Percentiles rank a stretch among this genome's conserved stretches.
Conservation (phyloP, 306 rosid species). For the Herpetospermum pedunculosum region DNA sequence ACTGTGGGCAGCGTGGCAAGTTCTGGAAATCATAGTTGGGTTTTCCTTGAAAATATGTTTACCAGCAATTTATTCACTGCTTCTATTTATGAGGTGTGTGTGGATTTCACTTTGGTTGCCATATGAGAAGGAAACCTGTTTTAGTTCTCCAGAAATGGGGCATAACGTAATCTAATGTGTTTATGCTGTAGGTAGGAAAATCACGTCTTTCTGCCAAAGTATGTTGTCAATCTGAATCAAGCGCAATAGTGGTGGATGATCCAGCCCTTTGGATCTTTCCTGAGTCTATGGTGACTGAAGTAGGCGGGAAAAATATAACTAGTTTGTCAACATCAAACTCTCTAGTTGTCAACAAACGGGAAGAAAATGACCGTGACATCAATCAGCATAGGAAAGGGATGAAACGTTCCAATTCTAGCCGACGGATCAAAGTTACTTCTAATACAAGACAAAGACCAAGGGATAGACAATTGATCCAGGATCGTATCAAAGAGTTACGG, state of each 20-base stretch:
- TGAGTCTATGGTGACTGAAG: slow-evolving; percentile 13
- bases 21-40: slow-evolving; percentile 58
- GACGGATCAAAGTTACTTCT: slow-evolving; percentile 25
- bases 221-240: slow-evolving; percentile 29
- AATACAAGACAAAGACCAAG: slow-evolving; percentile 55
- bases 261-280: slow-evolving; percentile 18
- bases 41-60: slow-evolving; percentile 29
- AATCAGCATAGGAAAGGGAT: slow-evolving; percentile 20
- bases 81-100: slow-evolving; percentile 46
- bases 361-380: slow-evolving; percentile 12
- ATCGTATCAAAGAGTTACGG: slow-evolving; percentile 79
- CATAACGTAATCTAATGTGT: slow-evolving; percentile 16
- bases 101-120: slow-evolving; percentile 6
- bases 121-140: neutral
- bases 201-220: slow-evolving; percentile 23
- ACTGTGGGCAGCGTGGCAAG: slow-evolving; percentile 61
- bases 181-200: slow-evolving; percentile 31
- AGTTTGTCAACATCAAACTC: slow-evolving; percentile 23
- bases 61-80: slow-evolving; percentile 20
- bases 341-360: slow-evolving; percentile 22
- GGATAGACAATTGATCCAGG: slow-evolving; percentile 90
- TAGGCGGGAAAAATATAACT: slow-evolving; percentile 12
- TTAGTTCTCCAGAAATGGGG: neutral
- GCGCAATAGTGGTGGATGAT: slow-evolving; percentile 8
- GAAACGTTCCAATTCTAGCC: slow-evolving; percentile 22